Base-by-base conservation (phyloP, 108 stramenopile species). In the Fistulifera solaris region DNA sequence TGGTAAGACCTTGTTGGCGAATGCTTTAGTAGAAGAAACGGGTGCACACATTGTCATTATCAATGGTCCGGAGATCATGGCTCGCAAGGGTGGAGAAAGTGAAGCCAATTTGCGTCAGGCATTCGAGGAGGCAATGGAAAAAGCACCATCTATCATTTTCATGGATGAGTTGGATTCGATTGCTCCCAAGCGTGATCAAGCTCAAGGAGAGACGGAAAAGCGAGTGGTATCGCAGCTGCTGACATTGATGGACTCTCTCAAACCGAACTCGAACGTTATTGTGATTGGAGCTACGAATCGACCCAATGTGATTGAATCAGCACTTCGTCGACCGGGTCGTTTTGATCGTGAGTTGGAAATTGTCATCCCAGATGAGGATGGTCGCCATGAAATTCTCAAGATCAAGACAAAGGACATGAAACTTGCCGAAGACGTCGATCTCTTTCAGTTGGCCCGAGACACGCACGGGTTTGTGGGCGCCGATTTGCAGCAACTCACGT, bases 91-190 rank as follows among this genome's bases (percentile, higher is more conserved):
- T 23, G 98, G 98, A 27, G 96, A 98, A 62, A 87, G 89, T 26
- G 98, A 99, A 75, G 87, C 92, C 14, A 95, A 96, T 65, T 59
- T 99, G 8, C 82, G 97, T 24, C 89, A 94, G 51, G 94, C 94
- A 1, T 99, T 99, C 70, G 94, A 96, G 17, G 78, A 89, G 16
- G 94, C 94, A 0, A 66, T 75, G 56, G 73, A 79, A 55, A 88
- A 94, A 49, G 89, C 88, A 31, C 95, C 96, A 26, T 70, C 95
- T 27, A 95, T 98, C 50, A 93, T 99, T 55, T 97, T 99, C 61
- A 97, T 99, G 81, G 98, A 98, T 66, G 98, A 99, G 63, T 69
- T 99, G 27, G 99, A 99, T 74, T 87, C 93, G 21, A 96, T 98
- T 62, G 97, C 96, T 0, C 96, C 96, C n/a, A 85, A 93, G 62